Evolutionary conservation across 495 filamentous ascomycete species (phyloP), one percentile per base, ranked within the genome.

Genomic region (Penicillium coprophilum): DNA sequence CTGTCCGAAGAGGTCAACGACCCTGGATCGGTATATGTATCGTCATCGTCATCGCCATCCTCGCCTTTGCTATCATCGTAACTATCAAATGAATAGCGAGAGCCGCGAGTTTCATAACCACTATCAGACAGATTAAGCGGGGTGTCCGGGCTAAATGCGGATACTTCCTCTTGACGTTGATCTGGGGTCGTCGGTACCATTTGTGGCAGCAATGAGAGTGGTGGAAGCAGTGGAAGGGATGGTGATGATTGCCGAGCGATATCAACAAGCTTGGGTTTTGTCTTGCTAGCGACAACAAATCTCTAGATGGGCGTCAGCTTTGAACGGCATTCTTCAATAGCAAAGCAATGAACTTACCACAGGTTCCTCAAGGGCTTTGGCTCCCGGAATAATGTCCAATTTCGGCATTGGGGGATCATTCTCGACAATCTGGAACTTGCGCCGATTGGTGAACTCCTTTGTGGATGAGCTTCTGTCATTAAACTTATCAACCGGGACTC

Each of bases 71-170:
- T 61, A 23, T 64, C 62, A 10, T 46, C 53, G 15, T 53, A 70
- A 17, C 61, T 68, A n/a, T 66, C 55, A 8, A 72, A 51, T 0
- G 67, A 74, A 28, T 62, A 65, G 4, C 58, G 59, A 0, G 65
- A 72, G 36, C 63, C 62, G 4, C 71, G 67, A 17, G 69, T 72
- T 2, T 58, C 68, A 56, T 75, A 76, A 0, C 72, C 74, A 50
- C 69, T 75, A 31, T 78, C 73, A 9, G 71, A 71, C 57, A 71
- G 67, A 20, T 75, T 68, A 1, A 72, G 50, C 7, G 75, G 75
- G 0, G 75, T 78, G 31, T 78, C 75, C 24, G 75, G 75, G 34
- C 75, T 78, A 45, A 78, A 78, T 13, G 73, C 75, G 15, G 75
- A 78, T 28, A 78, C 63, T 54, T 78, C 75, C 23, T 72, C 70